Conservation (phyloP, 345 rosid species). For the Balakata baccata region DNA sequence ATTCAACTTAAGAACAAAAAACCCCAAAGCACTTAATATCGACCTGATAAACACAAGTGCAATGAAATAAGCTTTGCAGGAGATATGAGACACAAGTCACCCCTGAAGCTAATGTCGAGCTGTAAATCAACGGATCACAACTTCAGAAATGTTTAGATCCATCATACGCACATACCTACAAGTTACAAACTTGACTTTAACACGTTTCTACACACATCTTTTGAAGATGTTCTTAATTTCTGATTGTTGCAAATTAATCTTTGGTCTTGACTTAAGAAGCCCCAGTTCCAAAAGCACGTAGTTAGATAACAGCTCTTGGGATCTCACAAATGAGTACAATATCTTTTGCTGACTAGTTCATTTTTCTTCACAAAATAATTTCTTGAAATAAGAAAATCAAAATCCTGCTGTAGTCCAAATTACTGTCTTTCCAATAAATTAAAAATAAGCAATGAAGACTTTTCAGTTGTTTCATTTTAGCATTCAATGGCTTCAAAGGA, state of each 20-base stretch:
- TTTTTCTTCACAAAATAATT: not conserved
- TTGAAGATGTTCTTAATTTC: not conserved
- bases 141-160: not conserved
- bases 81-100: not conserved
- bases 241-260: not conserved
- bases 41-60: not conserved
- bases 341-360: not conserved
- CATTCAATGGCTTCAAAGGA: no score
- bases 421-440: not conserved
- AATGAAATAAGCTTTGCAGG: not conserved
- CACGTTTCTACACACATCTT: not conserved
- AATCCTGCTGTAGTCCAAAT: not conserved
- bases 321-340: not conserved
- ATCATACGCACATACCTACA: not conserved
- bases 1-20: not conserved
- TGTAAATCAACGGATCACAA: not conserved
- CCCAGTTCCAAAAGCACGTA: not conserved
- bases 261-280: not conserved
- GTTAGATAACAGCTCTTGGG: not conserved
- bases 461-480: no score
- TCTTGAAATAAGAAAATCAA: not conserved
- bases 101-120: not conserved
- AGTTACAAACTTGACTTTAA: not conserved
- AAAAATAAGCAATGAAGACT: constrained; percentile 3
- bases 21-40: not conserved